Evolutionary conservation across 805 yeast species (phyloP), one percentile per base, ranked within the genome.

Genomic region (Candida nanaspora): DNA sequence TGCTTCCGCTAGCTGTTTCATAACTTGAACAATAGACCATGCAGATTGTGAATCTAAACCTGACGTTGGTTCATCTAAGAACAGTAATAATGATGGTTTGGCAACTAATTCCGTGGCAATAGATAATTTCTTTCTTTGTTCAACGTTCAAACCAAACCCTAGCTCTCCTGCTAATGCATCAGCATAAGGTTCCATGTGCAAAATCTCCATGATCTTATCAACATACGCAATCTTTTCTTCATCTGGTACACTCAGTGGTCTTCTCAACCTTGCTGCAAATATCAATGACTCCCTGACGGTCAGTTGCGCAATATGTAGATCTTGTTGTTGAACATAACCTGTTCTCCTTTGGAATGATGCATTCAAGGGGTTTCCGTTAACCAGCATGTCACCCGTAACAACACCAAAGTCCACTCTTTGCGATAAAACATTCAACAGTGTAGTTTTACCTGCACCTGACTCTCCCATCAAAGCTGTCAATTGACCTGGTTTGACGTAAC

Each of bases 391-490:
- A 47, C 82, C 81, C 11, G 79, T 71, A 22, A 76, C 62, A 37
- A 72, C 68, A 46, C 81, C 82, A 40, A 67, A 61, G 38, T 70
- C 70, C 33, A 68, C 61, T 52, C 82, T 63, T 51, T 70, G 72
- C 37, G 80, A 70, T 44, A 76, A 56, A 28, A 70, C 70, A 50
- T 76, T 76, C 43, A 76, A 62, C 39, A 76, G 57, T 5, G 82
- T 76, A 0, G 82, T 76, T 53, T 76, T 76, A 51, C 82, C 82
- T 18, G 82, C 82, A 48, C 82, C 82, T 3, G 80, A 74, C 49
- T 74, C 81, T 43, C 82, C 82, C 79, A 76, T 76, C 34, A 76
- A 57, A 2, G 82, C 82, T 20, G 81, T 76, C 51, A 76, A 56
- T 7, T 72, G 66, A 35, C 82, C 82, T 2, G 82, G 80, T 28